Conservation (phyloP, 371 early-diverging fungal species). For the Parasitella parasitica region DNA sequence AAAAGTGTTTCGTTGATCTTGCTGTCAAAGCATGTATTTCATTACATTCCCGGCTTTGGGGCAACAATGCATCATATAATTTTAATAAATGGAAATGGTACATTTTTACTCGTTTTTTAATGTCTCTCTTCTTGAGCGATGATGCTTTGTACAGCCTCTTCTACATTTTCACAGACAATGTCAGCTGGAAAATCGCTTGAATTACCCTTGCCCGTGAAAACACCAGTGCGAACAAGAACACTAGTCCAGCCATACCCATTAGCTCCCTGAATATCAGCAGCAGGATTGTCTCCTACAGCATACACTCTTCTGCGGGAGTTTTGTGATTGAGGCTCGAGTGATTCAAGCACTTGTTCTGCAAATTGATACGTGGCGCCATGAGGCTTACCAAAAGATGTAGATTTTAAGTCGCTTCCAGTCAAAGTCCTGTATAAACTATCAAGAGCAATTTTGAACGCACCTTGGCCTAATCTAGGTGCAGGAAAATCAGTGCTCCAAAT, state of each 20-base stretch:
- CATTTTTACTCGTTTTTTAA: not conserved
- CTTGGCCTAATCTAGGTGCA: slow-evolving; percentile 79
- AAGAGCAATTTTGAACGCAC: slow-evolving; percentile 72
- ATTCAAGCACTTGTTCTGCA: slow-evolving; percentile 58
- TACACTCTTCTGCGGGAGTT: slow-evolving; percentile 32
- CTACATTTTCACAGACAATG: slow-evolving; percentile 68
- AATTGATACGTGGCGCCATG: slow-evolving; percentile 70
- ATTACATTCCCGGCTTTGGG: no score
- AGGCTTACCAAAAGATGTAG: slow-evolving; percentile 86
- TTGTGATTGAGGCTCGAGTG: slow-evolving; percentile 9
- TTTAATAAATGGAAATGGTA: not conserved
- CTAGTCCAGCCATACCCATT: slow-evolving; percentile 81
- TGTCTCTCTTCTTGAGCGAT: slow-evolving; percentile 35
- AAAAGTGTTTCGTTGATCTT: no score
- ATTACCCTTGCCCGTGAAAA: slow-evolving; percentile 60
- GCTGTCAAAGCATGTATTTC: no score
- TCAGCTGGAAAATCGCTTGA: slow-evolving; percentile 62
- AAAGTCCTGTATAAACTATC: slow-evolving; percentile 49
- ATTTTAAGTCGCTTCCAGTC: slow-evolving; percentile 51
- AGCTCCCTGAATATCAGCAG: slow-evolving; percentile 79
- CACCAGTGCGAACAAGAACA: slow-evolving; percentile 81
- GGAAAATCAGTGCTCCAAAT: slow-evolving; percentile 86
- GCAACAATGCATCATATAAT: not conserved
- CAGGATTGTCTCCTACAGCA: slow-evolving; percentile 81
- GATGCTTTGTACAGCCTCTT: slow-evolving; percentile 69